Percentiles rank a stretch among this genome's conserved stretches.
Conservation (phyloP, 2,329 filamentous ascomycete genomes). For the Tolypocladium guangdongense region DNA sequence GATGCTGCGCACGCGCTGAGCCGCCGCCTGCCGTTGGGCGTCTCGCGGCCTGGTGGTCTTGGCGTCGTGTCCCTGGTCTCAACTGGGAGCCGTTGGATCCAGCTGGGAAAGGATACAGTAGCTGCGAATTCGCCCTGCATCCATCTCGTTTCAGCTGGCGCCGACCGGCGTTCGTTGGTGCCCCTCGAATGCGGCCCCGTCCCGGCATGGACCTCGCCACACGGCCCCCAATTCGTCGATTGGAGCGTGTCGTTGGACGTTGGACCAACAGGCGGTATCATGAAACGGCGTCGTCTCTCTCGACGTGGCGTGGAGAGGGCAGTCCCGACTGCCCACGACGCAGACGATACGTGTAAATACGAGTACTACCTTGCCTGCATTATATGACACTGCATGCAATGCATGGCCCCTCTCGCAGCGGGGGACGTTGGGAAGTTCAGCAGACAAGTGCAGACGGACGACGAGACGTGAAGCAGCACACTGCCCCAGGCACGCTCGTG, state of each 20-base stretch:
- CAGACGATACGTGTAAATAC: background rate
- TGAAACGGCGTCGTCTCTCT: background rate
- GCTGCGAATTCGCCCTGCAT: background rate
- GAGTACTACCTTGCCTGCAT: background rate
- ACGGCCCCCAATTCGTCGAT: background rate
- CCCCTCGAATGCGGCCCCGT: background rate
- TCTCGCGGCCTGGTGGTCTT: no score
- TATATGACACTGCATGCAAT: background rate
- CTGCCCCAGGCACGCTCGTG: background rate
- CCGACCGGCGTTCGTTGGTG: background rate
- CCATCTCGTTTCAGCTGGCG: background rate
- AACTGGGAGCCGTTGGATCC: background rate
- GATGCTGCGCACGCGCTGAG: slow-evolving; percentile 53
- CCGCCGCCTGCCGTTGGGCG: background rate
- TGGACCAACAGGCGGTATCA: background rate
- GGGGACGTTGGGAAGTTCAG: background rate
- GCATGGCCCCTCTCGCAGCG: background rate
- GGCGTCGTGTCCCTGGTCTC: no score
- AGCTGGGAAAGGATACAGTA: background rate
- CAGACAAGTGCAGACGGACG: background rate
- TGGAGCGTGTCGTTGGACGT: background rate
- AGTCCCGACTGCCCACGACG: background rate
- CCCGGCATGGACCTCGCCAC: no score
- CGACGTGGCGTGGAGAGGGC: background rate
- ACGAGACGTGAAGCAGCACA: background rate